phyloP scores from a whole-genome alignment of 2,329 filamentous ascomycete genomes.

The Onygenales sp. region DNA sequence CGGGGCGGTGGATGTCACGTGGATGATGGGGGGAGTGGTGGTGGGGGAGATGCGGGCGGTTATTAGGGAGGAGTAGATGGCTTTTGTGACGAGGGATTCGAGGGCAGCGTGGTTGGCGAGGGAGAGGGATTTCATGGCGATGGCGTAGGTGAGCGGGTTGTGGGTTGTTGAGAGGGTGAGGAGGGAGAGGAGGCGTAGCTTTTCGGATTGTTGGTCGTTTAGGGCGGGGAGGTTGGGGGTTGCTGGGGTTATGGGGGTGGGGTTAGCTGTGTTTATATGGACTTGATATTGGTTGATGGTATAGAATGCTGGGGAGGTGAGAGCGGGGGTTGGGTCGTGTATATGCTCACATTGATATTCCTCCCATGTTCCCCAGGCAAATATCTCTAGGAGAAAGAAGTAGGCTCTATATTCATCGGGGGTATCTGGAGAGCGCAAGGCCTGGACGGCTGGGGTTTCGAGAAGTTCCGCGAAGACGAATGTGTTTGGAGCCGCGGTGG shows the following conservation, averaged over 20 bases:
- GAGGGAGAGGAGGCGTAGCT: conserved; percentile 85
- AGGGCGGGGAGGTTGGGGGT: conserved; percentile 59
- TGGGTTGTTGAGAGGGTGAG: conserved; percentile 66
- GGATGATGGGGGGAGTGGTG: conserved; percentile 62
- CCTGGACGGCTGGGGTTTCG: conserved; percentile 66
- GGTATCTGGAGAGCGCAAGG: conserved; percentile 46
- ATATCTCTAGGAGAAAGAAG: conserved; percentile 71
- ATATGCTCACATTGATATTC: conserved; percentile 54
- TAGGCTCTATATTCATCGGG: conserved; percentile 54
- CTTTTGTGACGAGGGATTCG: conserved; percentile 76
- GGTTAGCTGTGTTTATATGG: neutral
- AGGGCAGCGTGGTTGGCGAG: conserved; percentile 60
- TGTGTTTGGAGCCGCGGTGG: conserved; percentile 80
- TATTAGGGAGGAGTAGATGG: conserved; percentile 78
- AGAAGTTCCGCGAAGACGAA: conserved; percentile 95
- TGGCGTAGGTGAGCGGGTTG: conserved; percentile 60
- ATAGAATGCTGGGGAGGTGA: conserved; percentile 30
- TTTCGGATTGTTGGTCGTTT: conserved; percentile 62
- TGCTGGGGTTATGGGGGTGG: conserved; percentile 22
- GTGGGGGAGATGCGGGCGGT: conserved; percentile 81
- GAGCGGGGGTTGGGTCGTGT: neutral
- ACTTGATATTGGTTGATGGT: conserved; percentile 45
- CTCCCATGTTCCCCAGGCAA: conserved; percentile 83
- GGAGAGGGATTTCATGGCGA: conserved; percentile 57
- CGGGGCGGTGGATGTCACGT: conserved; percentile 70